Conservation (phyloP, 2,329 filamentous ascomycete genomes). For the Cladophialophora yegresii region DNA sequence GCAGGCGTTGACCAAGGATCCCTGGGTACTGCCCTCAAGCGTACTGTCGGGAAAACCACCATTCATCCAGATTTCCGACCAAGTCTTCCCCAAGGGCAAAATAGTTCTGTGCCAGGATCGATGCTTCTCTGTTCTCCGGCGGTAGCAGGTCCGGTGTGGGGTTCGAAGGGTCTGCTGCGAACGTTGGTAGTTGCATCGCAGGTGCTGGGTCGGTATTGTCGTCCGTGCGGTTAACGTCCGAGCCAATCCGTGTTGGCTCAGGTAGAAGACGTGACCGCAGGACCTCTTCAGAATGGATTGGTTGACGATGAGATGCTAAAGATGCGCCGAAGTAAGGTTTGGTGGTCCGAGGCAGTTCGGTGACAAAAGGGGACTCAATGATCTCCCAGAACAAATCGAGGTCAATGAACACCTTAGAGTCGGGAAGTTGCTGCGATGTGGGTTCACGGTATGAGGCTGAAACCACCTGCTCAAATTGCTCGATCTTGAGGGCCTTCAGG, state of each 20-base stretch:
- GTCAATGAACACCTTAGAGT: constrained; percentile 45
- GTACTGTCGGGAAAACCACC: constrained; percentile 34
- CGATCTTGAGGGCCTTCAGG: constrained; percentile 48
- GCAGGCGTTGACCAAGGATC: not conserved
- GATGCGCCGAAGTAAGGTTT: constrained; percentile 48
- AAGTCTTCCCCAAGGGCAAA: constrained; percentile 52
- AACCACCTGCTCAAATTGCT: constrained; percentile 49
- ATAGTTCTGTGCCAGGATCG: constrained; percentile 52
- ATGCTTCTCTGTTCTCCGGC: constrained; percentile 46
- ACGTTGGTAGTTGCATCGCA: not conserved
- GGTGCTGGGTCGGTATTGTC: constrained; percentile 10
- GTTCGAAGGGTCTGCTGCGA: not conserved
- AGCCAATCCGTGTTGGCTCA: constrained; percentile 47
- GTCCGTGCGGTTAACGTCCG: constrained; percentile 25
- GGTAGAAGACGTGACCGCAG: constrained; percentile 49
- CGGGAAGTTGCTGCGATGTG: constrained; percentile 39
- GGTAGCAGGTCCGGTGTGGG: not conserved
- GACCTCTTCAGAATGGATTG: constrained; percentile 42
- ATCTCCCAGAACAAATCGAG: constrained; percentile 54
- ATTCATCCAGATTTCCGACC: constrained; percentile 44
- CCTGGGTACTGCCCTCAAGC: not conserved
- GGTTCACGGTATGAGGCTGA: constrained; percentile 48
- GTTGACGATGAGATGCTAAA: constrained; percentile 39
- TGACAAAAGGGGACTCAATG: constrained; percentile 50
- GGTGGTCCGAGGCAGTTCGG: constrained; percentile 42